Conservation (phyloP, 495 filamentous ascomycete species). For the Annulohypoxylon maeteangense region DNA sequence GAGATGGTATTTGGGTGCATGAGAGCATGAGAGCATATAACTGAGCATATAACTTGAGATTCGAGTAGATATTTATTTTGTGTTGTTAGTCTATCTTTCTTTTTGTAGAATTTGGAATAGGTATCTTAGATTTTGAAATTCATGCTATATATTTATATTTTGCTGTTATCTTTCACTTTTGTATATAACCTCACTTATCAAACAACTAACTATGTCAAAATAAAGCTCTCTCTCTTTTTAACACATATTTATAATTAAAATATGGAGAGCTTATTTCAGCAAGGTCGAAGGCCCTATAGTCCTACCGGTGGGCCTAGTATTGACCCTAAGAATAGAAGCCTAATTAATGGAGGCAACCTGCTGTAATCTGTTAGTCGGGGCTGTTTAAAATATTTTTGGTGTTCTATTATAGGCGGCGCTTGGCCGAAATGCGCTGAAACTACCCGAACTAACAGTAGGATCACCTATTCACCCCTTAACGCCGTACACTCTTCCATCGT, state of each 20-base stretch:
- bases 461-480: neutral
- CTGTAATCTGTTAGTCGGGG: neutral
- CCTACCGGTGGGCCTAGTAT: too few species aligned
- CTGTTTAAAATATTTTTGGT: neutral
- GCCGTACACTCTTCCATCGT: neutral
- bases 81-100: neutral
- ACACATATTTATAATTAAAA: too few species aligned
- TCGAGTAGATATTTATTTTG: slow-evolving; percentile 4
- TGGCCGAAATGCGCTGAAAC: neutral
- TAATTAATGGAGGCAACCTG: neutral
- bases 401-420: neutral
- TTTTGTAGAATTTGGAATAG: slow-evolving; percentile 3
- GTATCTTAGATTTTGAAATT: neutral
- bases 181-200: too few species aligned
- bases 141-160: neutral
- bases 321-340: too few species aligned
- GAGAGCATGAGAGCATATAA: neutral
- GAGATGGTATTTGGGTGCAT: neutral
- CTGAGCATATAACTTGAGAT: neutral
- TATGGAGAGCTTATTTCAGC: too few species aligned
- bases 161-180: neutral
- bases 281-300: too few species aligned
- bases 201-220: too few species aligned
- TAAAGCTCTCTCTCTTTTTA: too few species aligned
- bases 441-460: neutral